Evolutionary conservation across 2,329 filamentous ascomycete genomes (phyloP).

Genomic region (Colletotrichum tropicale): DNA sequence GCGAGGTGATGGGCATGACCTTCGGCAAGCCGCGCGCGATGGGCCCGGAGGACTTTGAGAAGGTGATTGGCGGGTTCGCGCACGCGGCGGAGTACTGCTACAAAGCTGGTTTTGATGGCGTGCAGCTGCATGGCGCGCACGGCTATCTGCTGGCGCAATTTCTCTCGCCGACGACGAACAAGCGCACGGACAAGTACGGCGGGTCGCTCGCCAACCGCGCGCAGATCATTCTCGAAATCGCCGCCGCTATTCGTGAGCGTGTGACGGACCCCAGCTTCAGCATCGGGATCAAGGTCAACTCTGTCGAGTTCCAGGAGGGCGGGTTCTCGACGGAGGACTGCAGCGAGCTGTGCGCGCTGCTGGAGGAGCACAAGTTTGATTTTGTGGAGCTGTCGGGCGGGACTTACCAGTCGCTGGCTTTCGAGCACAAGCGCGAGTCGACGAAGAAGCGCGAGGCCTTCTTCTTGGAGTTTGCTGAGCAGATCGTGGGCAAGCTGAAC

Average conservation of each 20-base stretch:
- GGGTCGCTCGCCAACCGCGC: constrained; percentile 51
- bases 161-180: constrained; percentile 44
- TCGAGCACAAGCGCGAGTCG: constrained; percentile 55
- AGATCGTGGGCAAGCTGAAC: constrained; percentile 45
- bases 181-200: constrained; percentile 50
- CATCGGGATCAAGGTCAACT: constrained; percentile 63
- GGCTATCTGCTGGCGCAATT: constrained; percentile 53
- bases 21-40: constrained; percentile 58
- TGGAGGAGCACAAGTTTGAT: constrained; percentile 55
- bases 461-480: constrained; percentile 65
- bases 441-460: constrained; percentile 62
- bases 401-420: constrained; percentile 60
- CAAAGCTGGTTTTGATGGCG: constrained; percentile 57
- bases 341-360: constrained; percentile 45
- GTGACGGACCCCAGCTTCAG: constrained; percentile 40
- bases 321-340: constrained; percentile 58
- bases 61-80: constrained; percentile 58
- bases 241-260: constrained; percentile 36
- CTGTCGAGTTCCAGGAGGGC: constrained; percentile 58
- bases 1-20: constrained; percentile 46
- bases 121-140: constrained; percentile 53
- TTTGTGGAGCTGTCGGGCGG: constrained; percentile 67
- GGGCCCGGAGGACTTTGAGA: constrained; percentile 54
- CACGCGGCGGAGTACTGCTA: constrained; percentile 61
- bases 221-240: constrained; percentile 50